These are phyloP conservation scores for Emergomyces orientalis DNA, from an alignment of 2,329 filamentous ascomycete genomes.

Conservation along the genomic window DNA sequence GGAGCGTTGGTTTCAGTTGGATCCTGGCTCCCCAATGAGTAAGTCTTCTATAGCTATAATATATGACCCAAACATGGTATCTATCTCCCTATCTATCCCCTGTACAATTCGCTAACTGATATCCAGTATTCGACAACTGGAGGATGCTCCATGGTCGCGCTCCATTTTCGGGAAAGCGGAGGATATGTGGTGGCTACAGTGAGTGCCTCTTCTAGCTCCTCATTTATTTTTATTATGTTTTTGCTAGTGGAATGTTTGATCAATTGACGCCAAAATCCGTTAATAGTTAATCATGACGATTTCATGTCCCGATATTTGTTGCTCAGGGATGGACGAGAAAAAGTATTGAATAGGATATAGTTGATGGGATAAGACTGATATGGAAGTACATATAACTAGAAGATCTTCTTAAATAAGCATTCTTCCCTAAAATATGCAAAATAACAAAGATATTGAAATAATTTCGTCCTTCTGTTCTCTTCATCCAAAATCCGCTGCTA, in stretches of 20 bases:
- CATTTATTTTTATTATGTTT: not conserved
- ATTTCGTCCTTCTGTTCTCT: not conserved
- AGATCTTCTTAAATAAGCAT: not conserved
- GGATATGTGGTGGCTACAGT: constrained; percentile 90
- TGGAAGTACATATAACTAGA: not conserved
- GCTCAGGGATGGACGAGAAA: constrained; percentile 49
- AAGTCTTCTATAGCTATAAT: constrained; percentile 29
- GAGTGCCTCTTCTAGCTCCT: constrained; percentile 33
- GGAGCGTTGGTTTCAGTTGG: constrained; percentile 72
- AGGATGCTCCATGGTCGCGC: constrained; percentile 79
- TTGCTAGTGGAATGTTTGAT: not conserved
- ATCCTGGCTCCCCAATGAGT: constrained; percentile 70
- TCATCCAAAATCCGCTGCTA: not conserved
- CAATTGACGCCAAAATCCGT: constrained; percentile 10
- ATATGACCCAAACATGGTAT: not conserved
- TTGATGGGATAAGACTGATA: not conserved
- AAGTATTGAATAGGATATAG: constrained; percentile 26
- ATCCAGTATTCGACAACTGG: constrained; percentile 88
- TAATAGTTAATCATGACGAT: constrained; percentile 56
- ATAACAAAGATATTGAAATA: not conserved
- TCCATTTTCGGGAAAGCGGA: constrained; percentile 70
- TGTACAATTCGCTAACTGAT: constrained; percentile 6
- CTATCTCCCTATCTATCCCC: constrained; percentile 1
- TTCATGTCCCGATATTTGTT: constrained; percentile 67
- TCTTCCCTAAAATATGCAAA: not conserved